Evolutionary conservation across 441 rosid species (phyloP), one percentile per base, ranked within the genome.

Genomic region (Bocquillonia castaneifolia): DNA sequence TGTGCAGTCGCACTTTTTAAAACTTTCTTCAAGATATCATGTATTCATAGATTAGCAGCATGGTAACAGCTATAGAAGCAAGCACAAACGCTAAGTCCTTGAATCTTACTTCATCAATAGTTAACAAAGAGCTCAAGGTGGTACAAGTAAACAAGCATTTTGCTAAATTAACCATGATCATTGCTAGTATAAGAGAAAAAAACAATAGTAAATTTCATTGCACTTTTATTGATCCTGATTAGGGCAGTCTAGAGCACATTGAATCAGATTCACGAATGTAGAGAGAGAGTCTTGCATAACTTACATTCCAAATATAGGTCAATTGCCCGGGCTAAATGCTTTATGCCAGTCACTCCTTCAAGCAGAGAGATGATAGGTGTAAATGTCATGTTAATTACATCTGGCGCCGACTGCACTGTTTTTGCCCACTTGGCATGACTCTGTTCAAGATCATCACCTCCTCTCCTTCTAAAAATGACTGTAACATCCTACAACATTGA

Each of bases 361-460:
- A 86, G 84, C 52, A 88, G 85, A 67, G 83, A 76, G 56, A 82
- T 74, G 28, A 88, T 85, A 44, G 94, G 90, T 31, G 67, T 42
- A 76, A 88, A 88, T 37, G 91, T 77, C 94, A 88, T 88, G 72
- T 82, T 83, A 48, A 88, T 88, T 68, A 88, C 84, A 74, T 88
- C 91, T 0, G 94, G 94, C 59, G 90, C 84, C 44, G 81, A 76
- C 63, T 31, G 78, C 39, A 88, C 87, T 5, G 89, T 88, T 55
- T 58, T 71, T 79, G 83, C 91, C 94, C 94, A 88, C 51, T 70
- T 85, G 50, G 73, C 69, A 72, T 85, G 90, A 73, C 82, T 88
- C 64, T 86, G 91, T 44, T 86, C 94, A 63, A 86, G 81, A 81
- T 88, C 94, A 72, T 88, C 91, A 60, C 94, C 94, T 68, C 94